A percentile compares a stretch with the other conserved stretches of the same genome.
These are phyloP conservation scores for Phytophthora constricta DNA, from an alignment of 352 stramenopile genomes.

Conservation along the genomic window DNA sequence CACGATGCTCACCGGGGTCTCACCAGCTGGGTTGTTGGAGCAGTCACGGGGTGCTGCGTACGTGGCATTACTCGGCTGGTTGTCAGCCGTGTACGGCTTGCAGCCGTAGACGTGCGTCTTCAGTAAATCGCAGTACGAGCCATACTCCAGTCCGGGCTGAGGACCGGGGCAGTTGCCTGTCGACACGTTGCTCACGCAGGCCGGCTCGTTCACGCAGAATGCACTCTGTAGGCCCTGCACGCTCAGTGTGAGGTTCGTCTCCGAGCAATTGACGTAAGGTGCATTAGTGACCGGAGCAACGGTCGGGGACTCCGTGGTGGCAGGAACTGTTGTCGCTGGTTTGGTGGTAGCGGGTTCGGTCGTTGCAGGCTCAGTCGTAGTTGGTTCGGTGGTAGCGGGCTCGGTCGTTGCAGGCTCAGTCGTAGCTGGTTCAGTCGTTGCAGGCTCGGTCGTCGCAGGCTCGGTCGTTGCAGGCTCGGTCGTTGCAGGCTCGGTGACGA, in stretches of 20 bases:
- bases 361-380: no score
- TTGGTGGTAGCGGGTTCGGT: neutral
- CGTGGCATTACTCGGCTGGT: slow-evolving; percentile 28
- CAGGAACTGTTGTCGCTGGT: neutral
- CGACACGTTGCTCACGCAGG: slow-evolving; percentile 37
- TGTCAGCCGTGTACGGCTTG: slow-evolving; percentile 39
- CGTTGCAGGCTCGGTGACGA: slow-evolving; percentile 1
- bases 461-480: no score
- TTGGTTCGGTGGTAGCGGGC: no score
- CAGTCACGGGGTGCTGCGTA: slow-evolving; percentile 36
- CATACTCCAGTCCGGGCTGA: slow-evolving; percentile 45
- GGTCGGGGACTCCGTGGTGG: neutral
- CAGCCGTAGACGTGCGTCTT: slow-evolving; percentile 54
- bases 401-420: no score
- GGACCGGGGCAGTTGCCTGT: slow-evolving; percentile 45
- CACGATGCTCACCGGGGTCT: slow-evolving; percentile 40
- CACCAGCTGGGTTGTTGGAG: slow-evolving; percentile 33
- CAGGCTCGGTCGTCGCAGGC: no score
- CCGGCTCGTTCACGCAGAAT: slow-evolving; percentile 49
- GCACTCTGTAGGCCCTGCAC: slow-evolving; percentile 47
- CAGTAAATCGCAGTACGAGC: slow-evolving; percentile 50
- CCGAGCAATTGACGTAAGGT: slow-evolving; percentile 16
- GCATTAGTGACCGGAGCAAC: slow-evolving; percentile 7
- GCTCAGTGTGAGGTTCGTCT: slow-evolving; percentile 25
- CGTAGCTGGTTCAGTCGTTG: no score